Conservation (phyloP, 2,329 filamentous ascomycete species). For the Phaeomoniella chlamydospora region DNA sequence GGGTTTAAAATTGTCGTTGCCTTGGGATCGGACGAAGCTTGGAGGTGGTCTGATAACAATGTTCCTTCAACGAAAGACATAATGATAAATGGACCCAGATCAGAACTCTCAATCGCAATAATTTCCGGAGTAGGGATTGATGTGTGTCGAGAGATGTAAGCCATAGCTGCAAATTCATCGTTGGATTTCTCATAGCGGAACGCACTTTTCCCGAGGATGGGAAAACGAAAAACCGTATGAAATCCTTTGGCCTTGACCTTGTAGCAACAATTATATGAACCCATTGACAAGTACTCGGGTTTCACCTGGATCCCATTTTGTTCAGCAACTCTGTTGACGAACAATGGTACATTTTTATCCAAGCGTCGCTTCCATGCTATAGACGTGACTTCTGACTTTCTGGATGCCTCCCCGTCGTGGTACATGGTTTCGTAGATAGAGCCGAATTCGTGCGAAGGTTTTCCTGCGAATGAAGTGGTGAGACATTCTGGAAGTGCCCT, state of each 20-base stretch:
- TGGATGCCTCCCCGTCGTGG: too few species aligned
- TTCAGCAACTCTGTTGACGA: too few species aligned
- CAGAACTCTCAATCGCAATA: slow-evolving; percentile 10
- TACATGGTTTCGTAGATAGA: too few species aligned
- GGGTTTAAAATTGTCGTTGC: slow-evolving; percentile 6
- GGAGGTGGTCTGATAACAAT: slow-evolving; percentile 11
- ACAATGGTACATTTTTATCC: too few species aligned
- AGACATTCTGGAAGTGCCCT: too few species aligned
- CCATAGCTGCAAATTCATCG: slow-evolving; percentile 14
- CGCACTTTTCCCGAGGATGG: slow-evolving; percentile 13
- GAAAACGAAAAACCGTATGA: slow-evolving; percentile 15
- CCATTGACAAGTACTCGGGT: too few species aligned
- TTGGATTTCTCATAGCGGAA: slow-evolving; percentile 15
- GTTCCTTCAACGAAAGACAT: slow-evolving; percentile 14
- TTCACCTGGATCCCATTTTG: slow-evolving; percentile 3
- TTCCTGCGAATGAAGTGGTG: too few species aligned
- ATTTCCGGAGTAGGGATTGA: slow-evolving; percentile 13
- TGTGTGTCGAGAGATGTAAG: slow-evolving; percentile 13
- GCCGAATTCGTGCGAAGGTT: too few species aligned
- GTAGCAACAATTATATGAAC: slow-evolving; percentile 18
- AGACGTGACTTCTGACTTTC: too few species aligned
- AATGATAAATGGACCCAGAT: slow-evolving; percentile 12
- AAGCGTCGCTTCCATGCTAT: too few species aligned
- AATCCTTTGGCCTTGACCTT: slow-evolving; percentile 13
- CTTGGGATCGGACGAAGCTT: not conserved